phyloP scores from a whole-genome alignment of 768 basidiomycete species.

The Leccinum subgranulosum region DNA sequence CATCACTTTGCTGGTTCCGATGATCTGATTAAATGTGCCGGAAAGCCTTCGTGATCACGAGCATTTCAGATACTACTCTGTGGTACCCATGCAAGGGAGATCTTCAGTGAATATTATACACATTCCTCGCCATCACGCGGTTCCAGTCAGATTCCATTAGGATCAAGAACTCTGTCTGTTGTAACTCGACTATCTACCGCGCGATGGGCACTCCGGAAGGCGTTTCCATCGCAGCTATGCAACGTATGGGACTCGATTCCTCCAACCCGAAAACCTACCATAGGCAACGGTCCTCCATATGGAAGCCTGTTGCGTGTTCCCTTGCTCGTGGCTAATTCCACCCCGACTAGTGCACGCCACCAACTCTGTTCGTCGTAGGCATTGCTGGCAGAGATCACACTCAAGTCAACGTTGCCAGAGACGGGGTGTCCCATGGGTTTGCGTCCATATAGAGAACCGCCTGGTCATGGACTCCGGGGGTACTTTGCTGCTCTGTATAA shows the following conservation, averaged over 20 bases:
- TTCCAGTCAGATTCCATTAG: background rate
- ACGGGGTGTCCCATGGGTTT: background rate
- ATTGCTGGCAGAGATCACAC: slow-evolving; percentile 4
- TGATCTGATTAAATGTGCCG: background rate
- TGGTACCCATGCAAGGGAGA: background rate
- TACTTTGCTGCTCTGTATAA: slow-evolving; percentile 9
- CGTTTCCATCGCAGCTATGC: background rate
- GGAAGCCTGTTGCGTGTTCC: background rate
- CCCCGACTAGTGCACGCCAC: background rate
- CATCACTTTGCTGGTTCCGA: background rate
- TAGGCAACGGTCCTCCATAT: background rate
- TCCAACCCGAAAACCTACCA: too few relatives aligned
- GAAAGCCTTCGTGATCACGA: background rate
- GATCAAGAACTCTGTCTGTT: background rate
- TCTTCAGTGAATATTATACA: background rate
- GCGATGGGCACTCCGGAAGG: background rate
- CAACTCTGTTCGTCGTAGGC: background rate
- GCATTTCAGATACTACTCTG: background rate
- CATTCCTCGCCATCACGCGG: too few relatives aligned
- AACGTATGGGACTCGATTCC: background rate
- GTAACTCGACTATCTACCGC: background rate
- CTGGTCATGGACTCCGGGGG: background rate
- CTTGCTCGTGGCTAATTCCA: background rate
- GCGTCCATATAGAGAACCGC: background rate
- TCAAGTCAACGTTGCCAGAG: background rate